Evolutionary conservation across 768 basidiomycete species (phyloP), one percentile per base, ranked within the genome.

Genomic region (Phanerochaete carnosa): DNA sequence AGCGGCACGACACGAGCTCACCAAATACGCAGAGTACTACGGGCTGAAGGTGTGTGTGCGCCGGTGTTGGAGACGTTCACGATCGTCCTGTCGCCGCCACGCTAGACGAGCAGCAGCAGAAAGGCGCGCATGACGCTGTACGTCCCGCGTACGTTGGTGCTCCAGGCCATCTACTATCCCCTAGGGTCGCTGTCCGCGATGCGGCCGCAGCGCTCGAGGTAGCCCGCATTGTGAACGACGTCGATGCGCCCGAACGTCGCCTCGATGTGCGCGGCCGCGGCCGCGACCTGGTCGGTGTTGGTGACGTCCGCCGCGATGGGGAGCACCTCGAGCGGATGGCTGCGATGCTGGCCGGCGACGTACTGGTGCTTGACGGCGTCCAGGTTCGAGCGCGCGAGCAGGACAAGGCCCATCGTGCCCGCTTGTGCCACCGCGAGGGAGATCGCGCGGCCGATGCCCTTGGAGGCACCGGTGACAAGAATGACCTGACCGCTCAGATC

Each of bases 381-480:
- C 11, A 56, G 55, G 39, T 45, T 37, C 1, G 22, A 12, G 16
- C 69, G 67, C 0, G 69, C 65, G 32, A 65, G 59, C 1, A 73
- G 60, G 16, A 67, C 65, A 16, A 70, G n/a, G 29, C 60, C 60
- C n/a, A 58, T 65, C 1, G 69, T 72, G 9, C 73, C 72, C 1
- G 72, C 68, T 1, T 65, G 64, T 12, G 72, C 69, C 29, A 69
- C 70, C 4, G 66, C 60, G 15, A 67, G 37, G 2, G 72, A 69
- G 2, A 64, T 66, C 22, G 65, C 69, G 19, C 56, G 35, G 12
- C 73, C 72, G 29, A 74, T 69, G 19, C 73, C 72, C 19, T 47
- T 56, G 2, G 67, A 70, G 8, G 68, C 68, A 28, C 72, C 72
- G 9, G 70, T 66, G 46, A 68, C 53, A 60, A 74, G 60, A 26